These are phyloP conservation scores for Hemileccinum rubropunctum DNA, from an alignment of 768 basidiomycete genomes.

Conservation along the genomic window DNA sequence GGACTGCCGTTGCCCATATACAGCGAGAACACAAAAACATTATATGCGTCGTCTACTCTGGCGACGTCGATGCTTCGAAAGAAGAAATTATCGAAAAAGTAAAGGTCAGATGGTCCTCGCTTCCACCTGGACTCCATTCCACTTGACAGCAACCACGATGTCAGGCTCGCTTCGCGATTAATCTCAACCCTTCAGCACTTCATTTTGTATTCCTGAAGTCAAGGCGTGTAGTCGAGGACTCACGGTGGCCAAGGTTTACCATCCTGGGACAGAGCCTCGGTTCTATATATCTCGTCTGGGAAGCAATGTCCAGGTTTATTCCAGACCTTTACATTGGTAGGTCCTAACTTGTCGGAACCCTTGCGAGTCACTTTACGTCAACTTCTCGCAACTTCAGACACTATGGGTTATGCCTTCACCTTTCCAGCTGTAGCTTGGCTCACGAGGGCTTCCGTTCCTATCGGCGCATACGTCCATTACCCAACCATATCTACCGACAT, in stretches of 20 bases:
- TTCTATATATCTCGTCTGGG: conserved; percentile 78
- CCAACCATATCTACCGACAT: conserved; percentile 95
- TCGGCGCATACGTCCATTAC: conserved; percentile 94
- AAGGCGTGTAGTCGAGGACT: conserved; percentile 73
- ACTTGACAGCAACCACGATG: not conserved
- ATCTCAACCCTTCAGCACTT: conserved; percentile 58
- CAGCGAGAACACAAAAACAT: conserved; percentile 66
- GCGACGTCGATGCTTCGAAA: conserved; percentile 80
- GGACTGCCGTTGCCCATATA: conserved; percentile 80
- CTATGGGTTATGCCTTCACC: conserved; percentile 97
- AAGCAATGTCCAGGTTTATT: conserved; percentile 74
- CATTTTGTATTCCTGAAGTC: conserved; percentile 80
- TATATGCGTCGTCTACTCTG: conserved; percentile 83
- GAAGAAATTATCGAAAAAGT: conserved; percentile 78
- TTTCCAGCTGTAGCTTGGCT: conserved; percentile 73
- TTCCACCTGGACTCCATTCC: not conserved
- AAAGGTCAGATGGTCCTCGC: conserved; percentile 45
- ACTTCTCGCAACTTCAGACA: conserved; percentile 52
- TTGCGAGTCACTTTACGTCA: conserved; percentile 4
- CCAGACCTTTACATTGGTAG: conserved; percentile 91
- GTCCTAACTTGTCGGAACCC: conserved; percentile 14
- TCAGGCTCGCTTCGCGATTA: conserved; percentile 80
- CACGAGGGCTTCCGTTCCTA: conserved; percentile 51
- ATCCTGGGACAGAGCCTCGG: conserved; percentile 90
- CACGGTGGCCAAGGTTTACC: conserved; percentile 87